phyloP scores from a whole-genome alignment of 164 flowering plant genomes.

The Chimonanthus salicifolius region DNA sequence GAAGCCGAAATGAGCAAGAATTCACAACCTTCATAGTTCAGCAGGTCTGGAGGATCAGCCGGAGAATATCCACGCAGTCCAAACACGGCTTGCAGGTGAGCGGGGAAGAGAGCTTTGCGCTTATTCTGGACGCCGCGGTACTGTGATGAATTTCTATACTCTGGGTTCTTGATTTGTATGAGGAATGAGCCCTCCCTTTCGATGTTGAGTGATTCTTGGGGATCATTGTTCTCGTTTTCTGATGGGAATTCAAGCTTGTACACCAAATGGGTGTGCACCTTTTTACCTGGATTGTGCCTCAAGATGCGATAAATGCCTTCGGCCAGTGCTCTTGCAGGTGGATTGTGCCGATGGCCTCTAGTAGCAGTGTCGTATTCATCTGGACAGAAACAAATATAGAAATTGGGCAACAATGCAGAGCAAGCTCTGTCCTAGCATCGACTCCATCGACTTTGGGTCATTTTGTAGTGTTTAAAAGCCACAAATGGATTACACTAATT shows the following conservation, averaged over 20 bases:
- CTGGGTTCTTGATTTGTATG: slow-evolving; percentile 76
- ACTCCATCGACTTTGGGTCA: too few species aligned
- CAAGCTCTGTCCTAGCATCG: background rate
- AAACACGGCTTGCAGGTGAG: slow-evolving; percentile 54
- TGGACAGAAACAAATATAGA: slow-evolving; percentile 8
- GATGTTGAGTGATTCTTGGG: slow-evolving; percentile 56
- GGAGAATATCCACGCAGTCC: slow-evolving; percentile 34
- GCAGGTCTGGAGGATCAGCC: slow-evolving; percentile 69
- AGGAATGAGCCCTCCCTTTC: slow-evolving; percentile 60
- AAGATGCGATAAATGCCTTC: slow-evolving; percentile 73
- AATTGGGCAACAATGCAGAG: background rate
- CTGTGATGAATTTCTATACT: slow-evolving; percentile 22
- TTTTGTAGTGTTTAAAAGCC: too few species aligned
- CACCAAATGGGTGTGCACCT: slow-evolving; percentile 58
- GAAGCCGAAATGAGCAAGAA: slow-evolving; percentile 70
- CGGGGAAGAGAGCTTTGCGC: slow-evolving; percentile 66
- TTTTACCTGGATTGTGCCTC: slow-evolving; percentile 39
- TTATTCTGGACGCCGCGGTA: slow-evolving; percentile 49
- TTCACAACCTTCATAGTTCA: slow-evolving; percentile 86
- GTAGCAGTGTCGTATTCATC: slow-evolving; percentile 72
- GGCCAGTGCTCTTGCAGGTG: slow-evolving; percentile 52
- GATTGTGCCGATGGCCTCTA: slow-evolving; percentile 40
- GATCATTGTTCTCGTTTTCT: slow-evolving; percentile 30
- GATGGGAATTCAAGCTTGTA: slow-evolving; percentile 75
- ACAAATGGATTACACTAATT: too few species aligned